Conservation (phyloP, 108 stramenopile species). For the Parietichytrium sp. region DNA sequence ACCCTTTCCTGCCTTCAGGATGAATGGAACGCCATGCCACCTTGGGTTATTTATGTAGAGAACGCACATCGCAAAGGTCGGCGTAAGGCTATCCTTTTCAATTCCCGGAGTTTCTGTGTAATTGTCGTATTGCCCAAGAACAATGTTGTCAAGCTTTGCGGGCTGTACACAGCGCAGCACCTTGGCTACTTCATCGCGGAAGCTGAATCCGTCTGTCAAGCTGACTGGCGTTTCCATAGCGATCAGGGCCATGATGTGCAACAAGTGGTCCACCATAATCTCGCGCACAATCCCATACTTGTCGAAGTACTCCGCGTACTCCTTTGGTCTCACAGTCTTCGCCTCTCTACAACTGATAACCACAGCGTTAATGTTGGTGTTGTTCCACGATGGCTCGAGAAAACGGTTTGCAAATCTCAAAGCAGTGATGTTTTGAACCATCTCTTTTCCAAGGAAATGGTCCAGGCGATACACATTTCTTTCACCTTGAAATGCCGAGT, state of each 20-base stretch:
- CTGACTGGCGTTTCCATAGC: conserved; percentile 56
- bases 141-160: conserved; percentile 75
- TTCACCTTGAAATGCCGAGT: conserved; percentile 77
- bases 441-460: conserved; percentile 97
- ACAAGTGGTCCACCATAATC: conserved; percentile 64
- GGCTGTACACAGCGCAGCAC: conserved; percentile 79
- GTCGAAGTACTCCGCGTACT: conserved; percentile 91
- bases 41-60: conserved; percentile 85
- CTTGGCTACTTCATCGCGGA: conserved; percentile 88
- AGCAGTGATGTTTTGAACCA: conserved; percentile 90
- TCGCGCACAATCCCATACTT: conserved; percentile 66
- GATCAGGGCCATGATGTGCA: conserved; percentile 70
- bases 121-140: conserved; percentile 91
- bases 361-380: conserved; percentile 47
- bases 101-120: conserved; percentile 74
- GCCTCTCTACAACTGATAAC: conserved; percentile 67
- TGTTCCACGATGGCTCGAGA: conserved; percentile 85
- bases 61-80: conserved; percentile 84
- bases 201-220: conserved; percentile 65
- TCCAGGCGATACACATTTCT: conserved; percentile 81
- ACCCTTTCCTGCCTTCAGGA: conserved; percentile 95
- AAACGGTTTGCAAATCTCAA: conserved; percentile 87
- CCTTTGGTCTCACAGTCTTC: conserved; percentile 63
- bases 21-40: conserved; percentile 94
- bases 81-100: conserved; percentile 71